Percentiles rank a stretch among this genome's conserved stretches.
phyloP scores from a whole-genome alignment of 1,284 basidiomycete genomes.

The Exsudoporus floridanus region DNA sequence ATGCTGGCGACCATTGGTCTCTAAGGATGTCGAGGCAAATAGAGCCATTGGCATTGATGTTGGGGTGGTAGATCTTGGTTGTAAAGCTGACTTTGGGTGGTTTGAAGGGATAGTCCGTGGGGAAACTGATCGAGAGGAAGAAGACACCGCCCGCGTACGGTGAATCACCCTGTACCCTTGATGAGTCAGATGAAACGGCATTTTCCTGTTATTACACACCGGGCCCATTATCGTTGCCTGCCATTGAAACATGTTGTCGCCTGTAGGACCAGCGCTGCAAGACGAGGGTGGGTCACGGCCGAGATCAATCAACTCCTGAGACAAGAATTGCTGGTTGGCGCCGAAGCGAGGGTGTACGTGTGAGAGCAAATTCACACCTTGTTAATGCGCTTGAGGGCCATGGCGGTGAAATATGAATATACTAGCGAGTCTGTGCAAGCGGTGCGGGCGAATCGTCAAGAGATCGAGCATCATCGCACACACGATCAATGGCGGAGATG shows the following conservation, averaged over 20 bases:
- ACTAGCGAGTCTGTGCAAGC: constrained; percentile 32
- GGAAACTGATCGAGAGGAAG: constrained; percentile 93
- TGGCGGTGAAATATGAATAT: constrained; percentile 40
- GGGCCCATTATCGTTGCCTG: constrained; percentile 98
- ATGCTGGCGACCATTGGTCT: constrained; percentile 97
- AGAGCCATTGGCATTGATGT: constrained; percentile 97
- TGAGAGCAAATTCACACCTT: constrained; percentile 60
- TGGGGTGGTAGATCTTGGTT: constrained; percentile 96
- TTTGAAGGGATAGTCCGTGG: constrained; percentile 97
- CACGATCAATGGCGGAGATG: constrained; percentile 37
- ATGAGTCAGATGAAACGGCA: constrained; percentile 8
- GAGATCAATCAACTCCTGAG: constrained; percentile 94
- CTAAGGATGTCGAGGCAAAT: constrained; percentile 98
- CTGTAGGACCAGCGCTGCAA: constrained; percentile 94
- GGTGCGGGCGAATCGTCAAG: constrained; percentile 16
- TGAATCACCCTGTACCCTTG: constrained; percentile 72
- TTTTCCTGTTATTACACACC: constrained; percentile 48
- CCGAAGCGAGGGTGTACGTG: constrained; percentile 4
- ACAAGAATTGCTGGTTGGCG: constrained; percentile 8
- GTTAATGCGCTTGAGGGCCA: constrained; percentile 99
- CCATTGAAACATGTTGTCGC: constrained; percentile 98
- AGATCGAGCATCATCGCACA: constrained; percentile 42
- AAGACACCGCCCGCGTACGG: constrained; percentile 96
- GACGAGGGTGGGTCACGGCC: constrained; percentile 96
- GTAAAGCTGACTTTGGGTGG: constrained; percentile 99